Evolutionary conservation across 768 basidiomycete genomes (phyloP).

Genomic region (Lentinula lateritia): DNA sequence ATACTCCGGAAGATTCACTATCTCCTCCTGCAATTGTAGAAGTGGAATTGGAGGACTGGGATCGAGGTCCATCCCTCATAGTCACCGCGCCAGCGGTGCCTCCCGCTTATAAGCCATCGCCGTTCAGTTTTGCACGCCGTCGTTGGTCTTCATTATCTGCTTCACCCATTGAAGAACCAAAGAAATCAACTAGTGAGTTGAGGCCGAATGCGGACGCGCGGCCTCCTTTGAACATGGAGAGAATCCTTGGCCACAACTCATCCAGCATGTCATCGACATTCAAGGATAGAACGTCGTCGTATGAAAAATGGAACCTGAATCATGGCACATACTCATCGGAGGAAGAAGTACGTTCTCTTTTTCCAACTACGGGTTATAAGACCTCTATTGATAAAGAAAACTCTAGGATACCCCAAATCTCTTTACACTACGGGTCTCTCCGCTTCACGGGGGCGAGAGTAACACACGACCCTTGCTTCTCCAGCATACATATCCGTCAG

Average conservation of each 20-base stretch:
- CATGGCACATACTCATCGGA: conserved; percentile 1
- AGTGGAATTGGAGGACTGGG: conserved; percentile 2
- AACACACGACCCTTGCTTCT: background rate
- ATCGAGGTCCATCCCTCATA: conserved; percentile 3
- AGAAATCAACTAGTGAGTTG: background rate
- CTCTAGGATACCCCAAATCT: background rate
- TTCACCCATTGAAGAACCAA: conserved; percentile 23
- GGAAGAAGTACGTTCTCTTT: conserved; percentile 5
- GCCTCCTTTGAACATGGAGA: background rate
- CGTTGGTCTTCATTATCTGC: conserved; percentile 47
- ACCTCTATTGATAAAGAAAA: background rate
- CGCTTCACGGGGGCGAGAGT: background rate
- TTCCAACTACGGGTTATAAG: background rate
- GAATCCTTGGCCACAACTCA: background rate
- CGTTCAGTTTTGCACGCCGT: conserved; percentile 57
- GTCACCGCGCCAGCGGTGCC: conserved; percentile 18
- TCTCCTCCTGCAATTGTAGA: conserved; percentile 6
- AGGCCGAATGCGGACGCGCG: background rate
- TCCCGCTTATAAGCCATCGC: conserved; percentile 53
- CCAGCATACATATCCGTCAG: conserved; percentile 7
- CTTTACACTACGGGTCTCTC: background rate
- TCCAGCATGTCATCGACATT: background rate
- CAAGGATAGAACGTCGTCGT: background rate
- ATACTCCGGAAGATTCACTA: conserved; percentile 5
- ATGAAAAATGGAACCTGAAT: background rate